Evolutionary conservation across 1,284 basidiomycete species (phyloP).

Genomic region (Cryptococcus sp.): DNA sequence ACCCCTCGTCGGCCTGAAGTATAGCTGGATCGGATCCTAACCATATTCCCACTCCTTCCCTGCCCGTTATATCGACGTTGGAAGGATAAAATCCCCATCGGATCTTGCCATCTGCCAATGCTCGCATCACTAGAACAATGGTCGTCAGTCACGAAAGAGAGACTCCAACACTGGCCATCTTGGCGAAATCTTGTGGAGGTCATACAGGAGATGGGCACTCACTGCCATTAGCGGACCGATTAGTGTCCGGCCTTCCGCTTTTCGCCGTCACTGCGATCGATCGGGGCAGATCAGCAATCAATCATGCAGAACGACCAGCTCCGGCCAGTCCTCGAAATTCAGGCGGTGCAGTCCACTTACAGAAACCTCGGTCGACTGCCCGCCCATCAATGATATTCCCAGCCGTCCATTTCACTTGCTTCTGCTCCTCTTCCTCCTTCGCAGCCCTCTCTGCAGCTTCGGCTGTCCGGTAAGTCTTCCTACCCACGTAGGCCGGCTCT

Average conservation of each 20-base stretch:
- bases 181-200: no score
- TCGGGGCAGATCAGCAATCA: not conserved
- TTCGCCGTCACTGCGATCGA: slow-evolving; percentile 69
- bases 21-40: slow-evolving; percentile 45
- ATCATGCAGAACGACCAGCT: not conserved
- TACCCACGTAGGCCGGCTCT: slow-evolving; percentile 33
- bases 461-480: slow-evolving; percentile 53
- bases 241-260: slow-evolving; percentile 80
- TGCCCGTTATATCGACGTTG: slow-evolving; percentile 33
- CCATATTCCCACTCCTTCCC: slow-evolving; percentile 62
- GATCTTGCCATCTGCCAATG: slow-evolving; percentile 73
- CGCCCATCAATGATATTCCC: slow-evolving; percentile 75
- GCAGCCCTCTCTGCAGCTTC: slow-evolving; percentile 45
- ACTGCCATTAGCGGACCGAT: slow-evolving; percentile 86
- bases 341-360: slow-evolving; percentile 20
- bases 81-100: slow-evolving; percentile 83
- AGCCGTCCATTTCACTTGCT: slow-evolving; percentile 56
- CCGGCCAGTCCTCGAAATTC: slow-evolving; percentile 13
- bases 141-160: not conserved
- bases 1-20: slow-evolving; percentile 12
- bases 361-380: slow-evolving; percentile 72
- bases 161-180: not conserved
- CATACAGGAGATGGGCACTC: slow-evolving; percentile 40
- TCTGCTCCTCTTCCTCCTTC: slow-evolving; percentile 68
- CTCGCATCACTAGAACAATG: slow-evolving; percentile 66